Conservation (phyloP, 495 filamentous ascomycete species). For the Halenospora varia region DNA sequence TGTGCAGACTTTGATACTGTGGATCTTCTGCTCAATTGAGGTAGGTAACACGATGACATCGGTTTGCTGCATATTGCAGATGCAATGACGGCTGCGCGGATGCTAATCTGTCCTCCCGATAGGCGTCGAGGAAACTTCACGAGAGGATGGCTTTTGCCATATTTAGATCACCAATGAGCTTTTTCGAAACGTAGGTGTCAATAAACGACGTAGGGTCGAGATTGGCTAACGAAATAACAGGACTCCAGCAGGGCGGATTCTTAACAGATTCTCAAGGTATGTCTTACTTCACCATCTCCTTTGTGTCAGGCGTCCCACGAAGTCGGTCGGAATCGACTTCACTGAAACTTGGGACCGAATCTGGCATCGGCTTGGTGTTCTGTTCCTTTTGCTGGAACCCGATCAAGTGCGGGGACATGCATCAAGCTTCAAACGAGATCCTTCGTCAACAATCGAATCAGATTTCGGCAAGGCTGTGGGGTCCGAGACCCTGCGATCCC, state of each 20-base stretch:
- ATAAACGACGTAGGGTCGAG: too few relatives aligned
- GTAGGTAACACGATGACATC: constrained; percentile 12
- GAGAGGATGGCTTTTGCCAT: constrained; percentile 98
- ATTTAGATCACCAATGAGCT: constrained; percentile 97
- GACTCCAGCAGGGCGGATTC: constrained; percentile 92
- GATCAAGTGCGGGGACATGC: constrained; percentile 3
- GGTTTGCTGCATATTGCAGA: constrained; percentile 15
- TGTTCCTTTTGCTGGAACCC: neutral
- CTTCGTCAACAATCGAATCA: neutral
- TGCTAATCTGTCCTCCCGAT: constrained; percentile 30
- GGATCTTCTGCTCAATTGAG: constrained; percentile 99
- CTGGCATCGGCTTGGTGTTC: neutral
- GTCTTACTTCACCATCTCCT: constrained; percentile 22
- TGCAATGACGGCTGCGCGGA: constrained; percentile 1
- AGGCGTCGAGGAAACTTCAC: constrained; percentile 89
- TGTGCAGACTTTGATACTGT: constrained; percentile 88
- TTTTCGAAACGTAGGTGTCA: constrained; percentile 75
- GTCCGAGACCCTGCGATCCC: neutral
- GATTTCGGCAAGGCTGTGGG: neutral
- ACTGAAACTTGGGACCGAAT: neutral
- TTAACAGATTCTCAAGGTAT: constrained; percentile 93
- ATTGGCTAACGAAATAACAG: constrained; percentile 13
- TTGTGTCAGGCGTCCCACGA: constrained; percentile 4
- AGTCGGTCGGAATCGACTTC: neutral
- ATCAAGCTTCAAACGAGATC: neutral